Evolutionary conservation across 805 yeast species (phyloP).

Genomic region (Zygosaccharomyces pseudorouxii): DNA sequence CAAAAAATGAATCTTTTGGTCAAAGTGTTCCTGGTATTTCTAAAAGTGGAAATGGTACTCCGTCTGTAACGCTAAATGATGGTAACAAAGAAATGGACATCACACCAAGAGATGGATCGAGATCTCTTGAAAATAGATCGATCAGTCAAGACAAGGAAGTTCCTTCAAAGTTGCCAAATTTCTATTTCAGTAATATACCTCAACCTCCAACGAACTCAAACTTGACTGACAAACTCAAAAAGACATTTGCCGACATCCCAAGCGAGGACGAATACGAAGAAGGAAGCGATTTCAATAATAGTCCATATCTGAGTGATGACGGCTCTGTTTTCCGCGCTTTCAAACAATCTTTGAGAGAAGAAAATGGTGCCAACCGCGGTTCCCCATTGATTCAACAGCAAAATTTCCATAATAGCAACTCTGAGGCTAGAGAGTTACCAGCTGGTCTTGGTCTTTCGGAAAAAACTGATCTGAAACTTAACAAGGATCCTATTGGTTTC

Average conservation of each 20-base stretch:
- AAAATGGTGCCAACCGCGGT: background rate
- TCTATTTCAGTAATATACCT: constrained; percentile 7
- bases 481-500: background rate
- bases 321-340: constrained; percentile 22
- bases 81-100: constrained; percentile 1
- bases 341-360: constrained; percentile 15
- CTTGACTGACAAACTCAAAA: constrained; percentile 14
- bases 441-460: constrained; percentile 1
- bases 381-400: constrained; percentile 3
- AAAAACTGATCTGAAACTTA: background rate
- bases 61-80: constrained; percentile 2
- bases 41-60: background rate
- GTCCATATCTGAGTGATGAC: constrained; percentile 17
- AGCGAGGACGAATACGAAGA: constrained; percentile 18
- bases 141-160: background rate
- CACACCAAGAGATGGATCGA: background rate
- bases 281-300: constrained; percentile 8
- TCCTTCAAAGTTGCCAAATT: constrained; percentile 4
- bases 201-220: constrained; percentile 12
- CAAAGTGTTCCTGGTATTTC: background rate
- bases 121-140: background rate
- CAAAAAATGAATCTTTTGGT: background rate
- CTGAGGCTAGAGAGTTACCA: background rate
- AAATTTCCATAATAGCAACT: background rate
- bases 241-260: constrained; percentile 15